Conservation (phyloP, 495 filamentous ascomycete genomes). For the Hypoxylon lienhwacheense region DNA sequence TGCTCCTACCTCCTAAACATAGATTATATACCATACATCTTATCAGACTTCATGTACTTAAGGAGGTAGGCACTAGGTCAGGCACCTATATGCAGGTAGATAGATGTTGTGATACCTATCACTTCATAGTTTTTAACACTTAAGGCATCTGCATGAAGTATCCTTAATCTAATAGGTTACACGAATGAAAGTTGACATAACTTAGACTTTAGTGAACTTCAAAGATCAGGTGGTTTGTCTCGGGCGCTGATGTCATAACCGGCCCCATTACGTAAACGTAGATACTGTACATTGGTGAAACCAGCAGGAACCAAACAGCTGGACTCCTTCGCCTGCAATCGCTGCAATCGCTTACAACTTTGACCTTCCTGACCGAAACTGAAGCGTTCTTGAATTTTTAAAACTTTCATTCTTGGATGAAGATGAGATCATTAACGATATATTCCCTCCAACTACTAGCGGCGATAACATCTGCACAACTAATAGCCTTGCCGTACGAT, state of each 20-base stretch:
- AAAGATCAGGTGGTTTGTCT: constrained; percentile 12
- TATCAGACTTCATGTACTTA: too few relatives aligned
- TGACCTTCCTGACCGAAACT: background rate
- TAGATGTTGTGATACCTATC: too few relatives aligned
- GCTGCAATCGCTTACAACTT: background rate
- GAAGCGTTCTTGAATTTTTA: background rate
- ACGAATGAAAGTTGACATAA: too few relatives aligned
- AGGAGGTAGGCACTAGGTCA: too few relatives aligned
- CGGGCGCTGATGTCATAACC: constrained; percentile 23
- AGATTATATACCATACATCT: too few relatives aligned
- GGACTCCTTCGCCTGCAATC: constrained; percentile 1
- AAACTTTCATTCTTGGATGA: constrained; percentile 5
- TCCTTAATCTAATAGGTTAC: too few relatives aligned
- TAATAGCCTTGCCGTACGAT: constrained; percentile 18
- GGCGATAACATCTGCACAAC: constrained; percentile 24
- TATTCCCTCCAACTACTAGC: constrained; percentile 21
- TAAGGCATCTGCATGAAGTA: too few relatives aligned
- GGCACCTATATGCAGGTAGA: too few relatives aligned
- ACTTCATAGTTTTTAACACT: too few relatives aligned
- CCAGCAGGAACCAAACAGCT: constrained; percentile 1
- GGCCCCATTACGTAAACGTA: constrained; percentile 13
- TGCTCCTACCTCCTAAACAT: too few relatives aligned
- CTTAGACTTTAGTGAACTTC: background rate
- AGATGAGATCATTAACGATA: constrained; percentile 25
- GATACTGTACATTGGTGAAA: background rate